Evolutionary conservation across 202 grass and related monocot species (phyloP), one percentile per base, ranked within the genome.

Genomic region (Zizania palustris): DNA sequence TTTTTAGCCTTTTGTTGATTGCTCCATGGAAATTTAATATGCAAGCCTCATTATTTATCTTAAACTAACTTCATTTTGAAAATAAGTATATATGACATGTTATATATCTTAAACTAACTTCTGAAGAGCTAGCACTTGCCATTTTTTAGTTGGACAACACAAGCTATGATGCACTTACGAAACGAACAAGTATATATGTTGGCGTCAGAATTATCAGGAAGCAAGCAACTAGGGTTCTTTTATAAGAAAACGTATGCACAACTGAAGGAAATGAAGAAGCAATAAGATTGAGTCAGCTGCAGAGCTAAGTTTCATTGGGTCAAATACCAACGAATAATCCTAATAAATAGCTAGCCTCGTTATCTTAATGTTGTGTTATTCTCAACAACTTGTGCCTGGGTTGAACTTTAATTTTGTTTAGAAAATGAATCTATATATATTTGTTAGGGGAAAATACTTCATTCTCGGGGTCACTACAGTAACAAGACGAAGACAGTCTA

Each of bases 211-310:
- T 42, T 39, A n/a, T 45, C 22, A n/a, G 19, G 55, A 68, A 41
- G 14, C 45, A 45, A 43, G 11, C 9, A 60, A 74, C 19, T 55
- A 56, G 50, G 45, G 9, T 54, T 72, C 45, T 60, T 54, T 73
- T 78, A 54, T 78, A 82, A 45, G 75, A 53, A 55, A n/a, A n/a
- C n/a, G n/a, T 55, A 75, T 58, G 48, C 45, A 79, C 11, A 42
- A 20, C 44, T 83, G 12, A 18, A 53, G 6, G 18, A 7, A 63
- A 83, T 9, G 12, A 60, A 40, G 22, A 83, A 79, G 74, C 62
- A 69, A 83, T 53, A 40, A 33, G 18, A 21, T 40, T 74, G 37
- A 44, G 37, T 54, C 62, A 38, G 50, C 51, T 14, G 21, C 61
- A 61, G 67, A 55, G 44, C 10, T 42, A 63, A 11, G 11, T 5